A percentile compares a stretch with the other conserved stretches of the same genome.
Conservation (phyloP, 208 protist species). For the Angomonas deanei region DNA sequence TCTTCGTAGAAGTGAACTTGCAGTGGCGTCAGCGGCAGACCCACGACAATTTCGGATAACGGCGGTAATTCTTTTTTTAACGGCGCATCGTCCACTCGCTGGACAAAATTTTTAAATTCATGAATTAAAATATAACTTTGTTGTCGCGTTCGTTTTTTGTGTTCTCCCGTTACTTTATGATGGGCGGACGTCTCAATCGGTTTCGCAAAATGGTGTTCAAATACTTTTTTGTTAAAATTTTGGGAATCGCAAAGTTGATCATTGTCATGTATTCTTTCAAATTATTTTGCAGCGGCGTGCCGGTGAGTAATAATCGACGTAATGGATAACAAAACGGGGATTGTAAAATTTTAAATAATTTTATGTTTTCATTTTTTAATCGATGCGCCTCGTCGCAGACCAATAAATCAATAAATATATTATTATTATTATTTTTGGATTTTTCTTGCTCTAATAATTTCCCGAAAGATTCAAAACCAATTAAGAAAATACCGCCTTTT, state of each 20-base stretch:
- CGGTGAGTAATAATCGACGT: conserved; percentile 83
- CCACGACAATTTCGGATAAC: conserved; percentile 73
- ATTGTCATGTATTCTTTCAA: conserved; percentile 90
- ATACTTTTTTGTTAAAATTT: conserved; percentile 65
- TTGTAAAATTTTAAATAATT: conserved; percentile 60
- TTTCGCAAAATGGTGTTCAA: conserved; percentile 67
- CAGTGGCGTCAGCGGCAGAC: conserved; percentile 50
- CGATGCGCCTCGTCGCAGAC: conserved; percentile 92
- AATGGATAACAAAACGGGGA: conserved; percentile 45
- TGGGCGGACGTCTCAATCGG: conserved; percentile 62
- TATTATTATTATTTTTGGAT: conserved; percentile 24
- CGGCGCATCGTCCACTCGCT: conserved; percentile 69
- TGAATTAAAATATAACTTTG: conserved; percentile 79
- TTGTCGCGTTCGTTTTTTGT: conserved; percentile 58
- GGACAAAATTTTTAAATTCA: conserved; percentile 75
- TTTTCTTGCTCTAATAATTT: conserved; percentile 3
- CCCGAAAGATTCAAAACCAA: neutral
- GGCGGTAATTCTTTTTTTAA: conserved; percentile 66
- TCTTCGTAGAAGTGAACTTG: conserved; percentile 77
- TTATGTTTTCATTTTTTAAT: conserved; percentile 81
- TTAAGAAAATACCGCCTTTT: neutral
- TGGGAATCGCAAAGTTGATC: conserved; percentile 81
- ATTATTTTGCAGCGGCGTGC: conserved; percentile 92
- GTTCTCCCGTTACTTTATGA: conserved; percentile 36
- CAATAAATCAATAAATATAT: conserved; percentile 75